Evolutionary conservation across 306 rosid genomes (phyloP).

Genomic region (Quercus gilva): DNA sequence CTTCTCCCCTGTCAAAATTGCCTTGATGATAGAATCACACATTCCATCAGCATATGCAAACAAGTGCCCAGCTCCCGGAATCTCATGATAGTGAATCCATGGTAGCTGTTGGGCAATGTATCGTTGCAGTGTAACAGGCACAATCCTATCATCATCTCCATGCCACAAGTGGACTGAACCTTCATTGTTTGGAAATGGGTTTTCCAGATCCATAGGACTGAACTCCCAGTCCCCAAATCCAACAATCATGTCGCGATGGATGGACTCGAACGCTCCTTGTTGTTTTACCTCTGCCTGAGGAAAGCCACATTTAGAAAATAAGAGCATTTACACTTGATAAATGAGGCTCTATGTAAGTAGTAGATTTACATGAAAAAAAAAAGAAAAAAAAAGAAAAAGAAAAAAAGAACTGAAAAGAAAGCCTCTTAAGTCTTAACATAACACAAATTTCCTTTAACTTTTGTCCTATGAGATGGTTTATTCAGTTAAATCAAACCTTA

Average conservation of each 20-base stretch:
- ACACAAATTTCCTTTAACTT: background rate
- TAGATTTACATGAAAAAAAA: too few relatives aligned
- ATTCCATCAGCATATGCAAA: slow-evolving; percentile 50
- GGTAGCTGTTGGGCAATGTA: slow-evolving; percentile 64
- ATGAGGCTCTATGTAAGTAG: background rate
- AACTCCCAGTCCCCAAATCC: slow-evolving; percentile 85
- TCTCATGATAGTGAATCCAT: slow-evolving; percentile 84
- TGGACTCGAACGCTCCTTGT: slow-evolving; percentile 64
- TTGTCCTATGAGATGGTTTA: background rate
- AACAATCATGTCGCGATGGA: slow-evolving; percentile 59
- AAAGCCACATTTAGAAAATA: slow-evolving; percentile 24
- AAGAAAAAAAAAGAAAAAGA: too few relatives aligned
- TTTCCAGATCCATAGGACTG: slow-evolving; percentile 66
- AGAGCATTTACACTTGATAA: background rate
- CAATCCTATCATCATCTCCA: slow-evolving; percentile 69
- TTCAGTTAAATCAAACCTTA: background rate
- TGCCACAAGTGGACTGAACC: slow-evolving; percentile 87
- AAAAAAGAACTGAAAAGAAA: background rate
- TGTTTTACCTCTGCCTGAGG: slow-evolving; percentile 52
- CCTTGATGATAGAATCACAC: slow-evolving; percentile 44
- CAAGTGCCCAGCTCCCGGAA: slow-evolving; percentile 72
- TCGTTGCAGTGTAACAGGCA: slow-evolving; percentile 54
- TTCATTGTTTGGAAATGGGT: slow-evolving; percentile 70
- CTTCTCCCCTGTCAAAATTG: slow-evolving; percentile 40
- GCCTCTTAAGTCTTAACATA: background rate